A percentile compares a stretch with the other conserved stretches of the same genome.
Evolutionary conservation across 1,284 basidiomycete species (phyloP).

Genomic region (Cryptococcus amylolentus): DNA sequence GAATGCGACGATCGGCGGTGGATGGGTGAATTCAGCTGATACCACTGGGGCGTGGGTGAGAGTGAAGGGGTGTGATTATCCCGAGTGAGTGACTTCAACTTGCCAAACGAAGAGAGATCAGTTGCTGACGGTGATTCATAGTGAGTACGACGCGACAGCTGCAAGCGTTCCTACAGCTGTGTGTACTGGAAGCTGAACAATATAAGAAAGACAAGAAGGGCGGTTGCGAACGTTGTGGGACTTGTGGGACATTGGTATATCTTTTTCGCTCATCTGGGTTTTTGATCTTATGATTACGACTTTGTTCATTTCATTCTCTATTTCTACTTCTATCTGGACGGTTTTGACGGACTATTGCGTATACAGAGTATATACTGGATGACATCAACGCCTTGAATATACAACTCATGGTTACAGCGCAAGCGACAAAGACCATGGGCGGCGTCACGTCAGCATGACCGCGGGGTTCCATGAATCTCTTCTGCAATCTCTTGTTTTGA

Average conservation of each 20-base stretch:
- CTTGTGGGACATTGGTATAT: not conserved
- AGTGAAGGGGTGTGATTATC: constrained; percentile 41
- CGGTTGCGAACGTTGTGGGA: not conserved
- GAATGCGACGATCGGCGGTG: constrained; percentile 58
- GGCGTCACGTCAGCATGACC: no score
- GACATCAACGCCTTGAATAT: no score
- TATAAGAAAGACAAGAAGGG: not conserved
- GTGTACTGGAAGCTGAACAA: constrained; percentile 18
- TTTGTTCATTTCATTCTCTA: not conserved
- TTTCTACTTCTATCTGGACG: not conserved
- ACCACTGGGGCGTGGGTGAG: constrained; percentile 56
- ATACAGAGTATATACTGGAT: not conserved
- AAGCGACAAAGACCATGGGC: no score
- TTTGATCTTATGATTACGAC: not conserved
- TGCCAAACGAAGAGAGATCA: not conserved
- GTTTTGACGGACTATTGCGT: not conserved
- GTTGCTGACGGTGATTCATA: constrained; percentile 8
- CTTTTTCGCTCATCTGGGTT: not conserved
- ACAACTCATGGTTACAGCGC: no score
- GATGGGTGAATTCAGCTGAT: constrained; percentile 73
- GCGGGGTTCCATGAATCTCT: no score
- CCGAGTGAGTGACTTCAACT: constrained; percentile 13
- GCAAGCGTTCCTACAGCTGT: constrained; percentile 22
- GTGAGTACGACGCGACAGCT: constrained; percentile 27
- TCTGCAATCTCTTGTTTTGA: no score